phyloP scores from a whole-genome alignment of 306 rosid genomes.

The Sphenostylis stenocarpa region DNA sequence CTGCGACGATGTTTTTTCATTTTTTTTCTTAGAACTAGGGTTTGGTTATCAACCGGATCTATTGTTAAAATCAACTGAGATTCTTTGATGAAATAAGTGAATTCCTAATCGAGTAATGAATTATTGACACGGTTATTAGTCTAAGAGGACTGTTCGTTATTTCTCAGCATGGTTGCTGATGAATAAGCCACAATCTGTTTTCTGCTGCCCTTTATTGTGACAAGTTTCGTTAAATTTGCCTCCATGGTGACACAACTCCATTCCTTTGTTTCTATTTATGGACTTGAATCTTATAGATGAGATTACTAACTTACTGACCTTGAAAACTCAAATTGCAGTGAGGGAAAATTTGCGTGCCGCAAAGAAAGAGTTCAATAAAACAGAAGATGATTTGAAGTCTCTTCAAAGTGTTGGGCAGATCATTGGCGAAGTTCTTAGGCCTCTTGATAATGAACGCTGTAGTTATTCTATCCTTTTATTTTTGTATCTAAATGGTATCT shows the following conservation, averaged over 20 bases:
- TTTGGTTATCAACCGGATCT: constrained; percentile 27
- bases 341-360: constrained; percentile 75
- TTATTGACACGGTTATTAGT: not conserved
- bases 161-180: not conserved
- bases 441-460: constrained; percentile 94
- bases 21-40: constrained; percentile 31
- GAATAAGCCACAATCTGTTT: not conserved
- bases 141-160: not conserved
- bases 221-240: too few species aligned
- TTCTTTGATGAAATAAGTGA: not conserved
- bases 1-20: not conserved
- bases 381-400: constrained; percentile 98
- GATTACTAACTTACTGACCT: not conserved
- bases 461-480: constrained; percentile 28
- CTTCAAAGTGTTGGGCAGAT: constrained; percentile 96
- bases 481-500: not conserved
- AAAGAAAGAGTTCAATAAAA: constrained; percentile 85
- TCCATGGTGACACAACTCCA: not conserved
- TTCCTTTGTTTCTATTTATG: not conserved
- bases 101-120: not conserved
- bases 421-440: constrained; percentile 96
- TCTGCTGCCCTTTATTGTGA: not conserved
- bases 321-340: constrained; percentile 52
- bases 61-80: constrained; percentile 13
- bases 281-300: constrained; percentile 13